Evolutionary conservation across 169 alveolate genomes (phyloP).

Genomic region (Cryptosporidium bovis): DNA sequence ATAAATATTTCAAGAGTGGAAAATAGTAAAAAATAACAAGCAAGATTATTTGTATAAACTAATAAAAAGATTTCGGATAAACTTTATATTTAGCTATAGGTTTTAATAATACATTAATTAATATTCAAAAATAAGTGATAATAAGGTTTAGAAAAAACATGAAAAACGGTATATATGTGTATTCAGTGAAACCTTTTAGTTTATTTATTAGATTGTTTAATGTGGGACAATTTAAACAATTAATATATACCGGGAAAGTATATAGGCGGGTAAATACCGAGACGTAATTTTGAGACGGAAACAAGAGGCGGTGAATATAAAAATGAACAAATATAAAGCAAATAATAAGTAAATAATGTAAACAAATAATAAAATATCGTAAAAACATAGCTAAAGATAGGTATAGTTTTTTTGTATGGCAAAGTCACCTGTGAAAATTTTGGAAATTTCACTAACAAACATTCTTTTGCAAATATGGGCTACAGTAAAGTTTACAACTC

Average conservation of each 20-base stretch:
- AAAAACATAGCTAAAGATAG: neutral
- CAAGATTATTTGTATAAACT: too few species aligned
- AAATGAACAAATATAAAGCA: neutral
- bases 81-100: too few species aligned
- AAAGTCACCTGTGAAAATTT: neutral
- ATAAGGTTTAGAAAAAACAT: too few species aligned
- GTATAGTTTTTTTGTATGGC: slow-evolving; percentile 1
- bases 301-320: neutral
- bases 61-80: too few species aligned
- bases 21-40: too few species aligned
- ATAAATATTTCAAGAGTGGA: too few species aligned
- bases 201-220: too few species aligned
- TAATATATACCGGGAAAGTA: neutral
- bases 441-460: neutral
- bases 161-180: too few species aligned
- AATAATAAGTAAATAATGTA: slow-evolving; percentile 1
- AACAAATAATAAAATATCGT: neutral
- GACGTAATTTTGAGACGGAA: slow-evolving; percentile 52
- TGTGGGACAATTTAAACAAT: neutral
- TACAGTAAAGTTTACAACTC: slow-evolving; percentile 75
- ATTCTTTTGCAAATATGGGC: slow-evolving; percentile 47
- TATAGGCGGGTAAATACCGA: slow-evolving; percentile 4
- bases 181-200: too few species aligned
- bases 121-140: too few species aligned
- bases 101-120: too few species aligned